Evolutionary conservation across 495 filamentous ascomycete species (phyloP), one percentile per base, ranked within the genome.

Genomic region (Hypoxylon trugodes): DNA sequence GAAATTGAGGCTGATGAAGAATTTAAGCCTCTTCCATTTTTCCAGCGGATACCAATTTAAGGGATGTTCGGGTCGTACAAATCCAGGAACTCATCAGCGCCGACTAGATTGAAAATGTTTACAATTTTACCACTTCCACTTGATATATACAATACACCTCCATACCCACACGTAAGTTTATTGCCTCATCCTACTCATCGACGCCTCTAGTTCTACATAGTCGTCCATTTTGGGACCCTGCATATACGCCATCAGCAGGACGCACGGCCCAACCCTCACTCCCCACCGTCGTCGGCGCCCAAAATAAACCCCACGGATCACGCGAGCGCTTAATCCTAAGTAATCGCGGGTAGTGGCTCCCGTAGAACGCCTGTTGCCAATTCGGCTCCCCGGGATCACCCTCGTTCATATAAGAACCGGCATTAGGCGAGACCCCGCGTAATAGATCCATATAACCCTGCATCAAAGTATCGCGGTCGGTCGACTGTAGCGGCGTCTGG

Each of bases 301-400:
- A 87, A 64, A 87, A 84, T 25, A 87, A 16, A 1, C 74, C 75
- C 21, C 66, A 73, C 2, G 86, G 86, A 68, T 89, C 86, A 51
- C 77, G 80, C 38, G 74, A 69, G 58, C 79, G 69, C 79, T 88
- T 87, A 26, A 87, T 59, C 40, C 67, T 42, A 4, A 78, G 70
- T 50, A 88, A 69, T 7, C 79, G 72, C 1, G 56, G 26, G 63
- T 89, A 89, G 35, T 84, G 75, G n/a, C 36, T 49, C 0, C 86
- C 86, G 49, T 81, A 89, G 69, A 86, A 88, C 4, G 77, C 69
- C 70, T 81, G 71, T 73, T 88, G 81, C 75, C 82, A 88, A 52
- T 86, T 64, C 0, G 86, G 84, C 73, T 88, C 84, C 16, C 77
- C 71, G 30, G 82, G 76, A 66, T 87, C 81, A 1, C 73, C 80